Evolutionary conservation across 257 asterid species (phyloP), one percentile per base, ranked within the genome.

Genomic region (Nicotiana obtusifolia): DNA sequence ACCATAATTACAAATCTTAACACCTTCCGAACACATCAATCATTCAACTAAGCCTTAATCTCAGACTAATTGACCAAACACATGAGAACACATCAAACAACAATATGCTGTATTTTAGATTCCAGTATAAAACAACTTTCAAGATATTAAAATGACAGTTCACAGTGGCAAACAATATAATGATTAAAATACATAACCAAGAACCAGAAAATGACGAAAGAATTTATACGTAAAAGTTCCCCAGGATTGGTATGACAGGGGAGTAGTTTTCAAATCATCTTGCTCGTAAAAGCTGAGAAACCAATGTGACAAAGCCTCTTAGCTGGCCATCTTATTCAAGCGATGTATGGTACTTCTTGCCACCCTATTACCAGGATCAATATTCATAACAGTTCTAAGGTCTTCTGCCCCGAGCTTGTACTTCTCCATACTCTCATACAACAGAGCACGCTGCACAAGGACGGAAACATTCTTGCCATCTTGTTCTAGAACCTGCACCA

Each of bases 361-460:
- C 67, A 92, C 91, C 80, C 99, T 86, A 78, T 95, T 95, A 47
- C 90, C 87, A 31, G 98, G 99, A 83, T 95, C 99, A 65, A 93
- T 81, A 78, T 92, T 95, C 99, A 95, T 92, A 3, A 95, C 99
- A 22, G 90, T 93, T 89, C 98, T 94, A 26, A 95, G 95, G 86
- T 95, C 99, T 87, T 95, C 99, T 1, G 99, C 99, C 68, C 98
- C 99, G 49, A 92, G 97, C 91, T 92, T 92, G 91, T 95, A 95
- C 87, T 93, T 95, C 91, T 93, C 99, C 98, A 95, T 95, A 88
- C 97, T 95, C 86, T 95, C 98, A 3, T 95, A 93, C 77, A 95
- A 90, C 61, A 95, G 97, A 76, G 99, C 98, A 61, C 99, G 97
- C 84, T 95, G 99, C 26, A 95, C 99, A 13, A 95, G 89, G 78